phyloP scores from a whole-genome alignment of 169 alveolate species.

The Babesia microti region DNA sequence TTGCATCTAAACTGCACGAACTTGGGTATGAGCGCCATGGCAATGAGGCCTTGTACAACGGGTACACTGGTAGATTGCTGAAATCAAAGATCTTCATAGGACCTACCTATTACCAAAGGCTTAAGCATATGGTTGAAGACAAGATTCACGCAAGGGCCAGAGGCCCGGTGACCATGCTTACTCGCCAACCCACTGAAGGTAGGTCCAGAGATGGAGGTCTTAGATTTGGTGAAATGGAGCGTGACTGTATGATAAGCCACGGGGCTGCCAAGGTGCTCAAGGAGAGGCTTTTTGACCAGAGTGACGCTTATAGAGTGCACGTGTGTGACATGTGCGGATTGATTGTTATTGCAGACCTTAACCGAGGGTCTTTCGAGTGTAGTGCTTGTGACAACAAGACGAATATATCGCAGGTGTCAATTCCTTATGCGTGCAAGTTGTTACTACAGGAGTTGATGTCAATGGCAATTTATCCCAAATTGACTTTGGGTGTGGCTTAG shows the following conservation, averaged over 20 bases:
- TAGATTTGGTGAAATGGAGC: conserved; percentile 99
- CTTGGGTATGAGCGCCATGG: conserved; percentile 95
- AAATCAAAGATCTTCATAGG: conserved; percentile 87
- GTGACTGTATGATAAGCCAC: conserved; percentile 99
- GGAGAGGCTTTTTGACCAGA: conserved; percentile 95
- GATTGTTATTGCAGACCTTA: conserved; percentile 87
- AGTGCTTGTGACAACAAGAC: conserved; percentile 81
- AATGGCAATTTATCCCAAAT: conserved; percentile 94
- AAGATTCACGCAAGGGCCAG: conserved; percentile 98
- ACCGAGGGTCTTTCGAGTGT: conserved; percentile 79
- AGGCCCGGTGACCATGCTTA: conserved; percentile 96
- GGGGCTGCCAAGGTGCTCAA: conserved; percentile 99
- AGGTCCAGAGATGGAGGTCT: conserved; percentile 94
- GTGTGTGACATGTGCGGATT: conserved; percentile 95
- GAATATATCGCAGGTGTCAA: conserved; percentile 81
- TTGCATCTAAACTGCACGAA: conserved; percentile 88
- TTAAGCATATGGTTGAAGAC: conserved; percentile 99
- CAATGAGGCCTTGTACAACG: conserved; percentile 96
- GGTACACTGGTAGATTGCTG: conserved; percentile 81
- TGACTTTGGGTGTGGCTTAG: too few relatives aligned
- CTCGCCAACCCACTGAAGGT: conserved; percentile 99
- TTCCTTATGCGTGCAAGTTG: conserved; percentile 97
- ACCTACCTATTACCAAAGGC: conserved; percentile 99
- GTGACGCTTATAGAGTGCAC: conserved; percentile 97
- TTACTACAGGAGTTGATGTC: conserved; percentile 96